Evolutionary conservation across 352 stramenopile species (phyloP).

Genomic region (Phytophthora boehmeriae): DNA sequence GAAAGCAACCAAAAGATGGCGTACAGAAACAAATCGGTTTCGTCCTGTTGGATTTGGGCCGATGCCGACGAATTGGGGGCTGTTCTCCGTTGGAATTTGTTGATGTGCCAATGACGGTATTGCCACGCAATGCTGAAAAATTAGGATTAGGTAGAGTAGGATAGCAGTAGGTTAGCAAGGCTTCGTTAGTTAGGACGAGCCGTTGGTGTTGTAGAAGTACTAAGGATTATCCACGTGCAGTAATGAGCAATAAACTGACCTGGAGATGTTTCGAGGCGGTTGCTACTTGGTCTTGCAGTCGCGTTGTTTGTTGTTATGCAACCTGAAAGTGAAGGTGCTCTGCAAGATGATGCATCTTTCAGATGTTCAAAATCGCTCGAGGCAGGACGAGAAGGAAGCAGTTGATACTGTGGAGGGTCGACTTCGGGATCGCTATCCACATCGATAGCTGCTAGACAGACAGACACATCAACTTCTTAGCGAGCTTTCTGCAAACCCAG

Average conservation of each 20-base stretch:
- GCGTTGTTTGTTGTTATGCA: not conserved
- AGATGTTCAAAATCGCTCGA: conserved; percentile 11
- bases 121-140: conserved; percentile 25
- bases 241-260: conserved; percentile 28
- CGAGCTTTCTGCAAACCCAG: not conserved
- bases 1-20: conserved; percentile 8
- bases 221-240: conserved; percentile 9
- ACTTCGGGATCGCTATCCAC: conserved; percentile 11
- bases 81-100: conserved; percentile 5
- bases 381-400: conserved; percentile 17
- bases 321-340: not conserved
- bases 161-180: conserved; percentile 37
- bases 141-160: conserved; percentile 47
- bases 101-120: conserved; percentile 3
- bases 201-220: conserved; percentile 44
- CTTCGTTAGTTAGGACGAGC: conserved; percentile 37
- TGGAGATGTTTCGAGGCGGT: conserved; percentile 23
- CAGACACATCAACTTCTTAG: not conserved
- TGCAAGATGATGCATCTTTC: not conserved
- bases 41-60: conserved; percentile 11
- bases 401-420: conserved; percentile 29
- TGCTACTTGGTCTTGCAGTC: conserved; percentile 14
- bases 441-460: not conserved
- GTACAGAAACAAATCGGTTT: conserved; percentile 37
- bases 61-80: conserved; percentile 9